Base-by-base conservation (phyloP, 108 stramenopile genomes). In the Aurantiochytrium sp. region DNA sequence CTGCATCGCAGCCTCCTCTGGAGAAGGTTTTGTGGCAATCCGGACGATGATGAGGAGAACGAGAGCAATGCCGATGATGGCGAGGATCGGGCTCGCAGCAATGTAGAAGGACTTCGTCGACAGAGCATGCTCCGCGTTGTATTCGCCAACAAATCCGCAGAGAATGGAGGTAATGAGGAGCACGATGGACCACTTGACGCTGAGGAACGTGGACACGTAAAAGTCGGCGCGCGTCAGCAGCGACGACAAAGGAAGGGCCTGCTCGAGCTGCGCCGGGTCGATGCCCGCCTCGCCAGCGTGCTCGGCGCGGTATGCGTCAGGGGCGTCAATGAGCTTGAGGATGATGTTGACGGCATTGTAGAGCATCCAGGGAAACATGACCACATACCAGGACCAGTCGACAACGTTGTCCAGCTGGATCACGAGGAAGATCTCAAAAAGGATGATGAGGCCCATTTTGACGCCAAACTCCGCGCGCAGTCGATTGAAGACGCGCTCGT, bases 341-440 rank as follows among this genome's bases (percentile, higher is more conserved):
- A 81, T 24, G 24, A 81, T 81, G 73, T 81, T 41, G 45, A 81
- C 17, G 27, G 45, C 42, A 17, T 81, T 41, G 73, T 48, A 81
- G n/a, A 81, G 73, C 45, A 81, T 41, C 39, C 10, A 39, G 0
- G 73, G 73, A 22, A 81, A 24, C 3, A 81, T 39, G 24, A 81
- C 73, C 12, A 81, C 45, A 24, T 48, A 81, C 73, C 73, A 81
- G 8, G 73, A 81, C 73, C 73, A 81, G n/a, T 41, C 45, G 24
- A 81, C 73, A 27, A 30, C 73, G 6, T 48, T 24, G 39, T 81
- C 73, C 21, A 81, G 73, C 24, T 30, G 73, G 30, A 81, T 6
- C 21, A 48, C 73, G 8, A 81, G 73, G 24, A 81, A 81, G 45
- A 81, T 41, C 32, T 81, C 73, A 24, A 81, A 81, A 12, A 81